Evolutionary conservation across 2,329 filamentous ascomycete species (phyloP), one percentile per base, ranked within the genome.

Genomic region (Microsporum audouinii): DNA sequence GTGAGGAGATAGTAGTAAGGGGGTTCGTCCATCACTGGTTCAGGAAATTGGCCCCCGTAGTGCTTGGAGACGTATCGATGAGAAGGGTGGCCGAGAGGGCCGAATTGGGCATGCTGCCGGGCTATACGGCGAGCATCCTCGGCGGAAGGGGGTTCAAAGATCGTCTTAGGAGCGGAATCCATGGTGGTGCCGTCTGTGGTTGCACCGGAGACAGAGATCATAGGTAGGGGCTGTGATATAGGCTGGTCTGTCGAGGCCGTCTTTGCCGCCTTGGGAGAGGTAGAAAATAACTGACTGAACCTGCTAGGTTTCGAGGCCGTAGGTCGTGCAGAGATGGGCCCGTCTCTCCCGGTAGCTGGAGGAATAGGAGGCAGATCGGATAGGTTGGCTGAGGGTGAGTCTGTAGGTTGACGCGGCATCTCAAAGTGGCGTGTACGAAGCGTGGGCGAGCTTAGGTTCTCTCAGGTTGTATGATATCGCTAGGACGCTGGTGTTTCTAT

Each of bases 1-100:
- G 94, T 97, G 68, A 99, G 83, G 69, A 99, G 84, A 77, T 89
- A 96, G 80, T 91, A 97, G 78, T 96, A 97, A 17, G 92, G 90
- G 47, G 94, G 92, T 74, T 96, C 92, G 71, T 99, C 94, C 72
- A 96, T 89, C 63, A 97, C 79, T 3, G 92, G 91, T 41, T 90
- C 84, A 53, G 86, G 85, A 62, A 97, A 87, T 43, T 87, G 83
- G 68, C 85, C 84, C 67, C 91, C 92, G 64, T 88, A 85, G 72
- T 95, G 91, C 74, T 88, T 85, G 80, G 91, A 96, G 65, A 88
- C 86, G 77, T 96, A 96, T 71, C 89, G 83, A 75, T 99, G 92
- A 69, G 82, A 87, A 58, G 85, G 83, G 66, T 89, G 87, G 66
- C 86, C 82, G 57, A 97, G 80, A 14, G 92, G 92, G 10, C 88